Percentiles rank a stretch among this genome's conserved stretches.
These are phyloP conservation scores for Perilla frutescens DNA, from an alignment of 257 asterid species.

Conservation along the genomic window DNA sequence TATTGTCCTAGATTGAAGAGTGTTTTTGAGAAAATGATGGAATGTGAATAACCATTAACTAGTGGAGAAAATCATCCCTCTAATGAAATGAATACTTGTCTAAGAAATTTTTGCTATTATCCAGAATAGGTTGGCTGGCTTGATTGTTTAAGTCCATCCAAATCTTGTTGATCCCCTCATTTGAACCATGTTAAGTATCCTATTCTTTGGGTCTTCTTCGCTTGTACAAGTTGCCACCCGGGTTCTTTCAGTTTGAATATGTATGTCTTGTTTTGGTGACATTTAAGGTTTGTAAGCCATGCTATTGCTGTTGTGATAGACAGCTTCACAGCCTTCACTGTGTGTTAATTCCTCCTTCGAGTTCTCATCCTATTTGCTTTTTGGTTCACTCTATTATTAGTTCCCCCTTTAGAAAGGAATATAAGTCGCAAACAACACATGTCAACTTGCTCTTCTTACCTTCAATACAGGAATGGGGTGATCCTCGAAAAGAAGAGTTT, in stretches of 20 bases:
- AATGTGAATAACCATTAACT: neutral
- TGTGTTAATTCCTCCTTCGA: constrained; percentile 9
- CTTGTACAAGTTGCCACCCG: constrained; percentile 4
- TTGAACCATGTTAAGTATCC: too few relatives aligned
- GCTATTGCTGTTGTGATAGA: constrained; percentile 3
- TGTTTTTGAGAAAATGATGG: neutral
- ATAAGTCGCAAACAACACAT: constrained; percentile 19
- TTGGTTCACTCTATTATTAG: constrained; percentile 14
- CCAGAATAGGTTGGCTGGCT: neutral
- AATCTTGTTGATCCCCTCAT: neutral
- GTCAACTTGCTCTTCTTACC: constrained; percentile 33
- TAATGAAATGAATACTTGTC: neutral
- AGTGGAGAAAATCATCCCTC: neutral
- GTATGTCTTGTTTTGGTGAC: neutral
- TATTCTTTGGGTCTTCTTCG: constrained; percentile 2
- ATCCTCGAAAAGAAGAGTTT: constrained; percentile 91
- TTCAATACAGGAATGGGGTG: constrained; percentile 94
- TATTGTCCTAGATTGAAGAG: neutral
- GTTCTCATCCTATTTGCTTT: neutral
- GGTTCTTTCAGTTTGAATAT: constrained; percentile 15
- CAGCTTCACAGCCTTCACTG: too few relatives aligned
- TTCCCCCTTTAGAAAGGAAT: neutral
- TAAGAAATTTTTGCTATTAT: neutral
- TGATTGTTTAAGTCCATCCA: neutral
- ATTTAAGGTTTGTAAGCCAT: constrained; percentile 1